phyloP scores from a whole-genome alignment of 192 early-diverging fungal species.

The Pilobolus umbonatus region DNA sequence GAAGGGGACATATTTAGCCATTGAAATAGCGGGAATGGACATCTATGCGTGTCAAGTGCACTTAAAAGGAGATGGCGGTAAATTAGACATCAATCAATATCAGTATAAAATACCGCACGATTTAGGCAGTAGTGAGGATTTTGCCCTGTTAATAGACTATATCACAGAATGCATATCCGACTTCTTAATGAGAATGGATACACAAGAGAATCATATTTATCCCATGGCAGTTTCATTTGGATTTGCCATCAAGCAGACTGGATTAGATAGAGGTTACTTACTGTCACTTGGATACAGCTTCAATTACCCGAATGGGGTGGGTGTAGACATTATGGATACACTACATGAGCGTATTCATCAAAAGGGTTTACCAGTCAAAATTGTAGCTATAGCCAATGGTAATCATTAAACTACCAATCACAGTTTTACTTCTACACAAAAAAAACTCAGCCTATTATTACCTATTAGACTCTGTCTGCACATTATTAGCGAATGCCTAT shows the following conservation, averaged over 20 bases:
- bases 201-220: slow-evolving; percentile 35
- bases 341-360: slow-evolving; percentile 67
- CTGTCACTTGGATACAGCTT: slow-evolving; percentile 80
- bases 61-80: slow-evolving; percentile 67
- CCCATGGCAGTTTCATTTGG: slow-evolving; percentile 85
- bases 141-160: slow-evolving; percentile 71
- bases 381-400: slow-evolving; percentile 39
- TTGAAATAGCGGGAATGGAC: slow-evolving; percentile 93
- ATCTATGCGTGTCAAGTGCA: slow-evolving; percentile 82
- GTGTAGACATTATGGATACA: slow-evolving; percentile 77
- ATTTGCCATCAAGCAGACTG: slow-evolving; percentile 80
- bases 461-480: slow-evolving; percentile 86
- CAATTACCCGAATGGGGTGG: slow-evolving; percentile 66
- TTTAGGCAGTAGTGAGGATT: slow-evolving; percentile 47
- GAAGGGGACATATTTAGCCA: slow-evolving; percentile 77
- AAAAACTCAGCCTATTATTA: neutral
- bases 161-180: slow-evolving; percentile 56
- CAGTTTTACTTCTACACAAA: no score
- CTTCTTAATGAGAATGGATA: slow-evolving; percentile 43
- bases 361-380: slow-evolving; percentile 67
- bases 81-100: slow-evolving; percentile 72
- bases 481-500: slow-evolving; percentile 84
- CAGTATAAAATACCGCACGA: slow-evolving; percentile 67
- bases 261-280: slow-evolving; percentile 55
- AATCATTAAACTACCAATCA: neutral